Conservation (phyloP, 1,139 yeast genomes). For the Diutina siamensis region DNA sequence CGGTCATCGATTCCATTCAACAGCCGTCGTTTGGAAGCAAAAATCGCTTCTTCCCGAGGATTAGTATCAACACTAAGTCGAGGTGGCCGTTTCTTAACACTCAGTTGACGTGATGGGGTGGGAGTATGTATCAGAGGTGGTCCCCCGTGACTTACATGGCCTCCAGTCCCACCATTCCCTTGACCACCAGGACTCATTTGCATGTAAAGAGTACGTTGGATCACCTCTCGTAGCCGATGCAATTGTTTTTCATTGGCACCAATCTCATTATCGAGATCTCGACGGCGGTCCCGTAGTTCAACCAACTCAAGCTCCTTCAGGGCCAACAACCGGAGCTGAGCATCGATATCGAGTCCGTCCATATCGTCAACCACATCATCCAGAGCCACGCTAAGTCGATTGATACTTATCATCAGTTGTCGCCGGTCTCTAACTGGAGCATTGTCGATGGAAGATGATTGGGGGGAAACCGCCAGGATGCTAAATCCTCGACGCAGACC, state of each 20-base stretch:
- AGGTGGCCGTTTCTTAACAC: background rate
- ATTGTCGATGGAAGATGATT: background rate
- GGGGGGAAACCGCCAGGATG: conserved; percentile 2
- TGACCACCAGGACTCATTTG: background rate
- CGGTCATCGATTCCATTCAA: conserved; percentile 1
- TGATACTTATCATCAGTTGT: background rate
- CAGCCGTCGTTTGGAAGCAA: background rate
- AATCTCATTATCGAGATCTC: background rate
- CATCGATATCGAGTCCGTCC: background rate
- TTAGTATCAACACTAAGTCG: background rate
- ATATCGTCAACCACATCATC: background rate
- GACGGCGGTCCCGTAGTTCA: background rate
- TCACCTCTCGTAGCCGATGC: background rate
- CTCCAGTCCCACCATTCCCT: too few relatives aligned
- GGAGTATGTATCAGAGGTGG: background rate
- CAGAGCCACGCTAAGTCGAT: background rate
- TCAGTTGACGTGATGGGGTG: background rate
- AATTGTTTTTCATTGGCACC: background rate
- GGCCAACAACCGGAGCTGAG: conserved; percentile 4
- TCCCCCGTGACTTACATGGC: too few relatives aligned
- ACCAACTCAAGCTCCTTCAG: conserved; percentile 1
- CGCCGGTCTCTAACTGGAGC: background rate
- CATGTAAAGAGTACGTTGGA: background rate
- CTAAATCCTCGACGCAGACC: conserved; percentile 1
- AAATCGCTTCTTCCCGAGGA: background rate